Base-by-base conservation (phyloP, 2,329 filamentous ascomycete genomes). In the Nakataea oryzae region DNA sequence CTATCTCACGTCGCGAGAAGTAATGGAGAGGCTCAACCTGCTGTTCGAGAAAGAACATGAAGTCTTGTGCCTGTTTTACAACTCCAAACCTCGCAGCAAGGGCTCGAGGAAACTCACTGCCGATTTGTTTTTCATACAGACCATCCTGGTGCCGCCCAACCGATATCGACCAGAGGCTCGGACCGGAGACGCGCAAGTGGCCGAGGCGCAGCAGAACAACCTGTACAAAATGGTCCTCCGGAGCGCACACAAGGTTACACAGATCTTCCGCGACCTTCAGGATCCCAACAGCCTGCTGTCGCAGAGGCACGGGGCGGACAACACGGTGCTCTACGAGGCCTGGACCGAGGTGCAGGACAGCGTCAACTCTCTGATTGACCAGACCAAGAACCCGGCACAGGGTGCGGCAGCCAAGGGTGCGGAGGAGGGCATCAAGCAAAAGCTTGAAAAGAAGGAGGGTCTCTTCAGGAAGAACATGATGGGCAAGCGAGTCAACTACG, bases 391-490 rank as follows among this genome's bases (percentile, higher is more conserved):
- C 69, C 90, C 92, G 2, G 81, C 91, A 3, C 87, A 89, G 66
- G 91, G 91, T 60, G 81, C 86, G 24, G 90, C 91, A 30, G 90
- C 87, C 17, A 87, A 88, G 69, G 83, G 87, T 62, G 89, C 91
- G 61, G 90, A 61, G 65, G 93, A 96, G 66, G 95, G 96, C 68
- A 96, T 99, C 77, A 99, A 99, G 77, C 95, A 99, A 72, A 89
- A 93, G 71, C 82, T 99, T 30, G 95, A 99, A 76, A 99, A 99
- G 81, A 99, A 99, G 76, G 96, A 99, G 72, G 95, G 95, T 66
- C 81, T 99, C 32, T 99, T 99, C 80, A 84, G 95, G 69, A 97
- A 96, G 80, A 97, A 99, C 76, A 97, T 99, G 95, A 99, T 99
- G 95, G 95, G 95, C 64, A 99, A 99, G 81, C 92, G 95, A 79